A percentile compares a stretch with the other conserved stretches of the same genome.
These are phyloP conservation scores for Colletotrichum shisoi DNA, from an alignment of 2,329 filamentous ascomycete genomes.

Conservation along the genomic window DNA sequence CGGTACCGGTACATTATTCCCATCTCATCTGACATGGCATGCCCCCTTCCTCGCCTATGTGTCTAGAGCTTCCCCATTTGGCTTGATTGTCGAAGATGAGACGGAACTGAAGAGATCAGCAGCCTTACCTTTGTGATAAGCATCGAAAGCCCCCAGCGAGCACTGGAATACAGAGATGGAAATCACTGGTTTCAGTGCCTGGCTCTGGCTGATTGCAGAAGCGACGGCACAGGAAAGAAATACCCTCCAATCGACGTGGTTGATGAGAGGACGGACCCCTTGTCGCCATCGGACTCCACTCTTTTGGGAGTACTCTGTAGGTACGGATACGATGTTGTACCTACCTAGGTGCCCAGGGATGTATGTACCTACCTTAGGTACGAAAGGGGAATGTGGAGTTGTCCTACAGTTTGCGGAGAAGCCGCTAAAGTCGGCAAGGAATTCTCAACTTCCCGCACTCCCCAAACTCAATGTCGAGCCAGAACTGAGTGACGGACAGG, in stretches of 20 bases:
- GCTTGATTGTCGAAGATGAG: constrained; percentile 1
- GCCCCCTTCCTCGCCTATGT: constrained; percentile 4
- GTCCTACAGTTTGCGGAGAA: constrained; percentile 32
- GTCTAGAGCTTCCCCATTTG: constrained; percentile 4
- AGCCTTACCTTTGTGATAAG: constrained; percentile 23
- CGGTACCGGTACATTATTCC: neutral
- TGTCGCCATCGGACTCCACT: constrained; percentile 12
- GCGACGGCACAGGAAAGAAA: constrained; percentile 1
- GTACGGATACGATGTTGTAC: neutral
- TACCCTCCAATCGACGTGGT: constrained; percentile 14
- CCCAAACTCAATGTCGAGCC: constrained; percentile 24
- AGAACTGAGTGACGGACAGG: neutral
- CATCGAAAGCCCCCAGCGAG: neutral
- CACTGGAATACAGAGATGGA: constrained; percentile 1
- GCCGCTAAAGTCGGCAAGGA: constrained; percentile 19
- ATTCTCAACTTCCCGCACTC: constrained; percentile 27
- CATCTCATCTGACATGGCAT: constrained; percentile 13
- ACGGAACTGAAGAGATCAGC: constrained; percentile 13
- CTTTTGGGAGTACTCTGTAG: neutral
- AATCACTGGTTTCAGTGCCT: constrained; percentile 26
- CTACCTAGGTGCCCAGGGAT: constrained; percentile 1
- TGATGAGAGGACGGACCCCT: constrained; percentile 4
- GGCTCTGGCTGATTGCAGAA: constrained; percentile 33
- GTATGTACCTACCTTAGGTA: neutral
- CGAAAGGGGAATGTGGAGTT: constrained; percentile 32